Conservation (phyloP, 306 rosid species). For the Inga oerstediana region DNA sequence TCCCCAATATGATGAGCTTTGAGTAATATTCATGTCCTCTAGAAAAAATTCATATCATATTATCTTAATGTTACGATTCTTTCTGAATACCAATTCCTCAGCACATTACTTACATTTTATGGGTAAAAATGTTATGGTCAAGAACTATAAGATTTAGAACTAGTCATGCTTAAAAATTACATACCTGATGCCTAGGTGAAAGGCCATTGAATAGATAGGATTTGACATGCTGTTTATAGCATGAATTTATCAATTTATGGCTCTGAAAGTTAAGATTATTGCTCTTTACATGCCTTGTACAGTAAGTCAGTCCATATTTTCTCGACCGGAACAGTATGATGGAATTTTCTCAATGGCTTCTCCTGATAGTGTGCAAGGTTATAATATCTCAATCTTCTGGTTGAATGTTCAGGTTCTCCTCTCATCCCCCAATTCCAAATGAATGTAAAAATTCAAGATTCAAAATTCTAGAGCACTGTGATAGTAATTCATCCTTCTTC, state of each 20-base stretch:
- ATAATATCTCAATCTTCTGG: slow-evolving; percentile 51
- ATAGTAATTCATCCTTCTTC: slow-evolving; percentile 17
- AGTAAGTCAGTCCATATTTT: slow-evolving; percentile 62
- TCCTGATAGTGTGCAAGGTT: slow-evolving; percentile 40
- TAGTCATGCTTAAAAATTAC: neutral
- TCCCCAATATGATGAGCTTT: neutral
- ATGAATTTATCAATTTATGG: neutral
- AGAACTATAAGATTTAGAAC: neutral
- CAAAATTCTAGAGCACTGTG: slow-evolving; percentile 17
- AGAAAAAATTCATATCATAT: neutral
- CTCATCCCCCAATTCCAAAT: neutral
- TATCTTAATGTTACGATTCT: neutral
- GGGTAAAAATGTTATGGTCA: neutral
- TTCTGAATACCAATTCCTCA: neutral
- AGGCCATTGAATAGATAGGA: neutral
- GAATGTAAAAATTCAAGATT: slow-evolving; percentile 11
- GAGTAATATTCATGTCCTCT: neutral
- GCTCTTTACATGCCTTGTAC: slow-evolving; percentile 26
- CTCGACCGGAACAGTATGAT: slow-evolving; percentile 67
- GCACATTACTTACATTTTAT: neutral
- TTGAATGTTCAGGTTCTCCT: slow-evolving; percentile 69
- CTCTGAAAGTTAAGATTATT: slow-evolving; percentile 20
- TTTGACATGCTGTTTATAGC: neutral
- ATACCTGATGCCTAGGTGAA: neutral
- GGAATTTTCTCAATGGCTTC: slow-evolving; percentile 40